A percentile compares a stretch with the other conserved stretches of the same genome.
phyloP scores from a whole-genome alignment of 208 protist genomes.

The Porcisia deanei region DNA sequence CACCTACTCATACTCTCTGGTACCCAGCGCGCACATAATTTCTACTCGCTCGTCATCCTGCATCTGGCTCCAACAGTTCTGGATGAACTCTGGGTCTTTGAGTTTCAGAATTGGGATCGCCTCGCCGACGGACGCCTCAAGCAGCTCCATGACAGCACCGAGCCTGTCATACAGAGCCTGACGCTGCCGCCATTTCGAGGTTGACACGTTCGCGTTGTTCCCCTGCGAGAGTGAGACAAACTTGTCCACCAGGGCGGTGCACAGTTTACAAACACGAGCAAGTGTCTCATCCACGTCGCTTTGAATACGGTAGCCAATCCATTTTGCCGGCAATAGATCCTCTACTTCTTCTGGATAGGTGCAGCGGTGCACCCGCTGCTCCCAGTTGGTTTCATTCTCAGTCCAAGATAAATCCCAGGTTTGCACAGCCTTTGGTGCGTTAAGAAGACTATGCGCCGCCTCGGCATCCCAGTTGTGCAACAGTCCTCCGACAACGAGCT shows the following conservation, averaged over 20 bases:
- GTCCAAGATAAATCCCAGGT: constrained; percentile 87
- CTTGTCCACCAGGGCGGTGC: constrained; percentile 84
- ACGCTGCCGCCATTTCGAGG: constrained; percentile 84
- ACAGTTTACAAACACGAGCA: constrained; percentile 87
- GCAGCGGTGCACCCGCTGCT: constrained; percentile 71
- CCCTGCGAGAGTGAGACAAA: constrained; percentile 79
- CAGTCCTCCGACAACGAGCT: constrained; percentile 70
- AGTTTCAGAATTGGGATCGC: constrained; percentile 84
- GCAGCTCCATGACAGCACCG: constrained; percentile 85
- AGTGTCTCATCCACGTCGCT: constrained; percentile 87
- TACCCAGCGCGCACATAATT: constrained; percentile 72
- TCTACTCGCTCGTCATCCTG: constrained; percentile 86
- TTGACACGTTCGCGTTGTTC: constrained; percentile 78
- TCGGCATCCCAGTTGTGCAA: constrained; percentile 86
- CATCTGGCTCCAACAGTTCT: constrained; percentile 79
- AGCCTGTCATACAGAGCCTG: constrained; percentile 80
- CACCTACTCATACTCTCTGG: constrained; percentile 25
- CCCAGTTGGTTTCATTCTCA: constrained; percentile 78
- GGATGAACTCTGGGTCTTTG: constrained; percentile 78
- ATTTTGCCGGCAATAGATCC: constrained; percentile 81
- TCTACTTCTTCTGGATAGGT: constrained; percentile 86
- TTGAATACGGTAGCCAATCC: constrained; percentile 85
- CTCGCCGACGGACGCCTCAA: constrained; percentile 87
- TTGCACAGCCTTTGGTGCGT: constrained; percentile 51
- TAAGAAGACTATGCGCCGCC: constrained; percentile 60